Percentiles rank a stretch among this genome's conserved stretches.
Conservation (phyloP, 192 early-diverging fungal genomes). For the Coemansia sp. region DNA sequence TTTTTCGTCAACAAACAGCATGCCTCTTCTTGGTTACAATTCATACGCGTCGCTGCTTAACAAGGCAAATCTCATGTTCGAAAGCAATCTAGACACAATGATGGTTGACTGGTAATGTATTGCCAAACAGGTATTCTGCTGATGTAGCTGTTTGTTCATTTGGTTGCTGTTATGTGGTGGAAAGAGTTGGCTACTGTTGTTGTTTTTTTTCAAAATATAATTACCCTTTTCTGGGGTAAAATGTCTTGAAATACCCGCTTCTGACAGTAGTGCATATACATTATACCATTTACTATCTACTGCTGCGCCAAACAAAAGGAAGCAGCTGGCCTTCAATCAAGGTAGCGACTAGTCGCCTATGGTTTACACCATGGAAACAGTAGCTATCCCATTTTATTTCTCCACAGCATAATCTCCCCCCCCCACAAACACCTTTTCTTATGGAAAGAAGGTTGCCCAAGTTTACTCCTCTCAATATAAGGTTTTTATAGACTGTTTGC, state of each 20-base stretch:
- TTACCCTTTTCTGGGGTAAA: not conserved
- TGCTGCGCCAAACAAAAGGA: no score
- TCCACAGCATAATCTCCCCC: not conserved
- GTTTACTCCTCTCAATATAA: no score
- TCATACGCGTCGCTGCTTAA: slow-evolving; percentile 69
- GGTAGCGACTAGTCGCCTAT: no score
- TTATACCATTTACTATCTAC: no score
- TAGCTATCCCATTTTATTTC: not conserved
- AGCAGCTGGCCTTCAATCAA: no score
- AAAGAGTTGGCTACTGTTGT: not conserved
- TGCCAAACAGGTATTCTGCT: not conserved
- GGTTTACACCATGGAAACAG: not conserved
- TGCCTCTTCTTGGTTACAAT: slow-evolving; percentile 38
- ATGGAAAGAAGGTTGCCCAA: no score
- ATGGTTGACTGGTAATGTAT: slow-evolving; percentile 61
- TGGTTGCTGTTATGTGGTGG: slow-evolving; percentile 1
- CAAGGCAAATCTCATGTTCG: slow-evolving; percentile 71
- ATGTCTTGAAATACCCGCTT: not conserved
- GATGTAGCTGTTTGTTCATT: not conserved
- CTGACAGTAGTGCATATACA: no score
- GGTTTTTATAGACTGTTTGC: not conserved
- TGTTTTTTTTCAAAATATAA: not conserved
- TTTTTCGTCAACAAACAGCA: slow-evolving; percentile 20
- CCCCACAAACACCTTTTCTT: not conserved
- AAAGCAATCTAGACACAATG: slow-evolving; percentile 70